Evolutionary conservation across 2,329 filamentous ascomycete species (phyloP), one percentile per base, ranked within the genome.

Genomic region (Dactylellina cionopaga): DNA sequence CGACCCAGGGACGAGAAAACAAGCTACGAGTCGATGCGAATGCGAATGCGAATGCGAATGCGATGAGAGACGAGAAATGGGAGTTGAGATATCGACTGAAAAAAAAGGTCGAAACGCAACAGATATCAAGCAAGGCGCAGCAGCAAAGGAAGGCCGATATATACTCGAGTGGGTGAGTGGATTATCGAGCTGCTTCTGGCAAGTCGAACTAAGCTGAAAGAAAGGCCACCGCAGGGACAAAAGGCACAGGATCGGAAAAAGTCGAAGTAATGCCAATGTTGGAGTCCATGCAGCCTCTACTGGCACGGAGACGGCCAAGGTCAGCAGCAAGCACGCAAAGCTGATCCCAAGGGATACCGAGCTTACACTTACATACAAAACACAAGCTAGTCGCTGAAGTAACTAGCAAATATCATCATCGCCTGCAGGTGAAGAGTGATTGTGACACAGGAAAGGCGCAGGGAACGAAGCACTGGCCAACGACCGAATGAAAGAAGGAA

Each of bases 311-410:
- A 52, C 5, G 35, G 47, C 60, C 37, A 65, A 41, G 51, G 60
- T 64, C 60, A 58, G 51, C 60, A 56, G 15, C 58, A 47, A 66
- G 62, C 62, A 66, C 62, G 41, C 62, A 51, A 58, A 54, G 24
- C 62, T 44, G 29, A 35, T 22, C 3, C 25, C 24, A 19, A 25
- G 31, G 44, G 47, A 46, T 64, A 64, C 27, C 27, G 47, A 64
- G 35, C 33, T 54, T 64, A 46, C 59, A 27, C 49, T 55, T 56
- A 41, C 27, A 31, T 19, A 25, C 35, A 35, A 52, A 35, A 63
- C 37, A 52, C 11, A 19, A 47, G 44, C 44, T 9, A 15, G 22
- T n/a, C n/a, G n/a, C n/a, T n/a, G n/a, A n/a, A n/a, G n/a, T n/a
- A n/a, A n/a, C n/a, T n/a, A n/a, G 5, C 10, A 15, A 13, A 46